Base-by-base conservation (phyloP, 2,329 filamentous ascomycete species). In the Colletotrichum orchidophilum region DNA sequence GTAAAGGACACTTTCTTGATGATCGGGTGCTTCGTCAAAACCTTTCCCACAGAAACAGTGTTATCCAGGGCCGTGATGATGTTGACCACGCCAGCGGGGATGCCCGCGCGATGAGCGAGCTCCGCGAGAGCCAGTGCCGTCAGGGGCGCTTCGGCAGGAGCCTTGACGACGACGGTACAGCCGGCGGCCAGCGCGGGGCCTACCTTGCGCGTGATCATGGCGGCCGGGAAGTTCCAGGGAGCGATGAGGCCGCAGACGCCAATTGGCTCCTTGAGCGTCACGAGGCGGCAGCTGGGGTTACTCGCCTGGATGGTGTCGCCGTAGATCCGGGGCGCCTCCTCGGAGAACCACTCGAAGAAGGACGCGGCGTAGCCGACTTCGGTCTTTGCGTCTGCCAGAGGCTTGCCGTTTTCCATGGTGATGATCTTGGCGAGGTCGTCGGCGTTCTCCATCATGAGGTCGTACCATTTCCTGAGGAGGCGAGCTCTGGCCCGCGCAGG, bases 1-100 rank as follows among this genome's bases (percentile, higher is more conserved):
- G 93, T 95, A 73, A 95, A 95, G 0, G 93, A 92, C 72, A 96
- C 86, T 83, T 95, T 95, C 77, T 94, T 91, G n/a, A 96, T 87
- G 50, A 87, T 87, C 33, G 89, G 82, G 78, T 96, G 93, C 46
- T 86, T 85, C 1, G 90, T 91, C 15, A 95, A 84, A 46, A 90
- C 90, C 39, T 85, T 85, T n/a, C 93, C 93, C 65, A 90, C 86
- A 9, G 69, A 33, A 12, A 69, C 46, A 4, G 69, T 71, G 33
- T 71, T 71, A 18, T 71, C 69, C n/a, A 69, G 46, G 0, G 93
- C 93, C 71, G 94, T 94, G 70, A 94, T 79, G 69, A 95, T 87
- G 79, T 95, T 95, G 73, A 95, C 81, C 9, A 95, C 93, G 53
- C 93, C 93, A 0, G 93, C 89, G 5, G 93, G 93, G 77, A 95